Evolutionary conservation across 2,329 filamentous ascomycete genomes (phyloP).

Genomic region (Colletotrichum simmondsii): DNA sequence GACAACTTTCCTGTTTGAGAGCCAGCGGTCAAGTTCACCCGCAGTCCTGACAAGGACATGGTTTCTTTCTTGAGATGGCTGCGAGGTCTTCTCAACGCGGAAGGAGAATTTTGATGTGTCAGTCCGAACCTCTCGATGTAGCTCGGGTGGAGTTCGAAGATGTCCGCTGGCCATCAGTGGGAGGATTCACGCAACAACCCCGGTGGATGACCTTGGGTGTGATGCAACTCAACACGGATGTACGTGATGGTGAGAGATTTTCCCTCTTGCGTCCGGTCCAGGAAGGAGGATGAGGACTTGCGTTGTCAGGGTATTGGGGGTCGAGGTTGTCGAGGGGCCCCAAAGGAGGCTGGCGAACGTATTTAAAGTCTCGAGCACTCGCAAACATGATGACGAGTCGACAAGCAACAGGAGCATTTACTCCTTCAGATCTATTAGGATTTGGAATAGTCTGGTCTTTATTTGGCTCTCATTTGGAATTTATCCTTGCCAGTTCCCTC

Average conservation of each 20-base stretch:
- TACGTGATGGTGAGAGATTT: slow-evolving; percentile 14
- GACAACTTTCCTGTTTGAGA: slow-evolving; percentile 22
- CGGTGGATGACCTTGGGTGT: slow-evolving; percentile 1
- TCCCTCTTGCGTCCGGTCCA: slow-evolving; percentile 11
- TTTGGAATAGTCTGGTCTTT: slow-evolving; percentile 27
- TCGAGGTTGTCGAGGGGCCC: neutral
- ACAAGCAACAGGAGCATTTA: slow-evolving; percentile 21
- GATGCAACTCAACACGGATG: slow-evolving; percentile 29
- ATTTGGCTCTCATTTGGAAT: slow-evolving; percentile 25
- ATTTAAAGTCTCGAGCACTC: slow-evolving; percentile 25
- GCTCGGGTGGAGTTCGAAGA: slow-evolving; percentile 11
- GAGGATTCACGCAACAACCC: slow-evolving; percentile 4
- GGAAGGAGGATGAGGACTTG: neutral
- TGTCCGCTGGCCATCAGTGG: neutral
- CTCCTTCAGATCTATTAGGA: slow-evolving; percentile 10
- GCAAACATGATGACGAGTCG: slow-evolving; percentile 2
- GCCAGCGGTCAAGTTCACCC: neutral
- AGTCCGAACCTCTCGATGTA: neutral
- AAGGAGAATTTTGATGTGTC: slow-evolving; percentile 6
- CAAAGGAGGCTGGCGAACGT: slow-evolving; percentile 11
- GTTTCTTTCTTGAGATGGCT: neutral
- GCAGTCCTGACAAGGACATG: slow-evolving; percentile 18
- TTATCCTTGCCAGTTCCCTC: slow-evolving; percentile 5
- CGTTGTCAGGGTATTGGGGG: neutral
- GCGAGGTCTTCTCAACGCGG: slow-evolving; percentile 9